A percentile compares a stretch with the other conserved stretches of the same genome.
Evolutionary conservation across 306 rosid species (phyloP).

Genomic region (Cucurbita ficifolia): DNA sequence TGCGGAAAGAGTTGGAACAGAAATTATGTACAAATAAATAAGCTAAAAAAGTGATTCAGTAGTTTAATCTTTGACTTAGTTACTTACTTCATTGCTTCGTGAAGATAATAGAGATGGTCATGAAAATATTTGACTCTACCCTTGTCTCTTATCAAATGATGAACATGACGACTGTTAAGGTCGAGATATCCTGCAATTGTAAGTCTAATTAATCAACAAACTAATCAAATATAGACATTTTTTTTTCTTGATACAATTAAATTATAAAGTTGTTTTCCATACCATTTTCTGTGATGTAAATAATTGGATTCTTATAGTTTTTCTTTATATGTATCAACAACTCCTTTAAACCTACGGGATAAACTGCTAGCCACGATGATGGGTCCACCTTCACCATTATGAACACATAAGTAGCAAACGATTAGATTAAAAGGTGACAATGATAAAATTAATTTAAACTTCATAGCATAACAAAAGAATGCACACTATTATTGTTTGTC

Average conservation of each 20-base stretch:
- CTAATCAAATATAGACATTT: too few species aligned
- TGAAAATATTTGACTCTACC: neutral
- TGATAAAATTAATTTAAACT: neutral
- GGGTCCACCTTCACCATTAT: neutral
- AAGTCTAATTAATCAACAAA: too few species aligned
- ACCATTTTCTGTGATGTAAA: conserved; percentile 48
- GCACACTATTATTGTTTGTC: too few species aligned
- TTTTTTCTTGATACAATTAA: too few species aligned
- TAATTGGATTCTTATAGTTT: conserved; percentile 14
- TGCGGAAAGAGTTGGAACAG: too few species aligned
- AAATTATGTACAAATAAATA: too few species aligned
- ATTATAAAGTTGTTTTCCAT: too few species aligned
- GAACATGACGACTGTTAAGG: neutral
- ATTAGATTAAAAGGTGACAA: too few species aligned
- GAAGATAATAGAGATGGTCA: neutral
- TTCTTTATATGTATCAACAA: conserved; percentile 11
- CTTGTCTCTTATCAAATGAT: neutral
- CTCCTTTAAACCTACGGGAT: conserved; percentile 17
- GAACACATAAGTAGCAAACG: neutral
- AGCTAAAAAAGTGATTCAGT: too few species aligned
- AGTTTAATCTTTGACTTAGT: neutral
- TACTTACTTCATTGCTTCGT: neutral
- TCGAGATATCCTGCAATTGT: neutral
- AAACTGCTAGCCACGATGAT: neutral
- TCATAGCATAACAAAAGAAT: too few species aligned